Evolutionary conservation across 345 rosid species (phyloP).

Genomic region (Euphorbia peplus): DNA sequence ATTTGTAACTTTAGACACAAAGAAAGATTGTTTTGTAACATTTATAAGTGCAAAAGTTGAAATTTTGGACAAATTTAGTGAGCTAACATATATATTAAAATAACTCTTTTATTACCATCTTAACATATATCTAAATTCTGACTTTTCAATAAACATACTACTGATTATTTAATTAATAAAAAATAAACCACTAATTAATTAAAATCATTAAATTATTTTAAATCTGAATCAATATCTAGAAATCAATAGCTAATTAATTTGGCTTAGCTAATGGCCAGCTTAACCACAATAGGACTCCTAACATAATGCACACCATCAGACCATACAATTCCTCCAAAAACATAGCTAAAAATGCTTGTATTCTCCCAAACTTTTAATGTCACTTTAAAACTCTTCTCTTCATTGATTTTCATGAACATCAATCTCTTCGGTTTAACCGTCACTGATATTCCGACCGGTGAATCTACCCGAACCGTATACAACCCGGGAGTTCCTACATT

Average conservation of each 20-base stretch:
- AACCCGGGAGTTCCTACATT: slow-evolving; percentile 15
- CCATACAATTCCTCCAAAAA: slow-evolving; percentile 16
- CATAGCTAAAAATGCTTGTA: not conserved
- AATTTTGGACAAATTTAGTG: too few relatives aligned
- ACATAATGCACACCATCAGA: slow-evolving; percentile 22
- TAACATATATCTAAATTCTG: not conserved
- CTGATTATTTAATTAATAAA: too few relatives aligned
- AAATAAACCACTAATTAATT: too few relatives aligned
- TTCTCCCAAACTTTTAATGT: not conserved
- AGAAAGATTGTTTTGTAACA: too few relatives aligned
- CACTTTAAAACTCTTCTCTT: slow-evolving; percentile 12
- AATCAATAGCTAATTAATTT: not conserved
- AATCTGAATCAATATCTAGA: too few relatives aligned
- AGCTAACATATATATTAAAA: too few relatives aligned
- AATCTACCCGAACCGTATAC: slow-evolving; percentile 9
- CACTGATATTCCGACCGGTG: slow-evolving; percentile 8
- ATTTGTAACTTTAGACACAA: too few relatives aligned
- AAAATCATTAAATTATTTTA: too few relatives aligned
- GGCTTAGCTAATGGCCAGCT: not conserved
- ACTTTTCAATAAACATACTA: not conserved
- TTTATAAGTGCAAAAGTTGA: too few relatives aligned
- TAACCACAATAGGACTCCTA: slow-evolving; percentile 14
- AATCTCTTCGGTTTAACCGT: slow-evolving; percentile 10
- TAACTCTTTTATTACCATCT: too few relatives aligned
- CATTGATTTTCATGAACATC: slow-evolving; percentile 12